Evolutionary conservation across 208 protist genomes (phyloP).

Genomic region (Histomonas meleagridis): DNA sequence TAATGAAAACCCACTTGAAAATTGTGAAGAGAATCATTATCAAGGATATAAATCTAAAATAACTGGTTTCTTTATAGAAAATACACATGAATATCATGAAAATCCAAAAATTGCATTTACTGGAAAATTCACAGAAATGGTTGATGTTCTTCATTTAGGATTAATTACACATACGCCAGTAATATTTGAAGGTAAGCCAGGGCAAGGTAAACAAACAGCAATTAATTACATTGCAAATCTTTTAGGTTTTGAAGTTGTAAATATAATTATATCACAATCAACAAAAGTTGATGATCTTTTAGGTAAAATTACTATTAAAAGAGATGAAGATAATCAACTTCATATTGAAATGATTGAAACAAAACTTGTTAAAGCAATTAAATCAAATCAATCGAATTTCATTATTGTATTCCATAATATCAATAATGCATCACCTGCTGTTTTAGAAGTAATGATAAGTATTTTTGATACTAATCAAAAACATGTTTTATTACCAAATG

Average conservation of each 20-base stretch:
- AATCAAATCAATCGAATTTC: background rate
- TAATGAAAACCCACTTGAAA: too few species aligned
- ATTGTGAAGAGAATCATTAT: too few species aligned
- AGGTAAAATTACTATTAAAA: background rate
- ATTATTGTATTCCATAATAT: background rate
- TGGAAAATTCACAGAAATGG: background rate
- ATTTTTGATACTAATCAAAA: background rate
- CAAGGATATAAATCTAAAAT: too few species aligned
- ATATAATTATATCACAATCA: background rate
- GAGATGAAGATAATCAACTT: background rate
- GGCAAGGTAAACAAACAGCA: background rate
- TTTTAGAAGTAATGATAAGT: background rate
- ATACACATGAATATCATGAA: too few species aligned
- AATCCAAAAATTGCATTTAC: background rate
- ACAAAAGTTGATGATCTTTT: conserved; percentile 10
- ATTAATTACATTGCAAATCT: background rate
- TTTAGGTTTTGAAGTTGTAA: background rate
- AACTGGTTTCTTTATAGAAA: too few species aligned
- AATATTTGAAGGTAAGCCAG: background rate
- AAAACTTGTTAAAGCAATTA: background rate
- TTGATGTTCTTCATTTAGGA: background rate
- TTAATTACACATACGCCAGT: background rate
- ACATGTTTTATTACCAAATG: background rate
- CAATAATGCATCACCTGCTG: background rate
- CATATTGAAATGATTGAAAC: background rate